Evolutionary conservation across 768 basidiomycete species (phyloP), one percentile per base, ranked within the genome.

Genomic region (Leucocoprinus leucothites): DNA sequence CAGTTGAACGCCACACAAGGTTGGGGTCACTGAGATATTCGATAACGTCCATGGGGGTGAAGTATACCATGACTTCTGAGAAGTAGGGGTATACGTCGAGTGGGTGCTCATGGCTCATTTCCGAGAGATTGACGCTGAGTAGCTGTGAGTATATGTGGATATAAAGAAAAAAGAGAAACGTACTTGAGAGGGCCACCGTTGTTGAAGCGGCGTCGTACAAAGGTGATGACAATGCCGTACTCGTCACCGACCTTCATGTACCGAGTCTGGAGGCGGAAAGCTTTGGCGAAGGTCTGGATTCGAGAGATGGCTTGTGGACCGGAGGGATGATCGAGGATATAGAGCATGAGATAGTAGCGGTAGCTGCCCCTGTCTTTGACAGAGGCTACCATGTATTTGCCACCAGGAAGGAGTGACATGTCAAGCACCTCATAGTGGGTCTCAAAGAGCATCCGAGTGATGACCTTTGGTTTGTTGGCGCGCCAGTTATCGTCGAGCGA

Each of bases 361-460:
- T 69, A 71, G 50, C 69, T 71, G 11, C 66, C 65, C 2, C 61
- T 59, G 61, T 84, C 79, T 58, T 70, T 73, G 3, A 80, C 78
- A 9, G 85, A 87, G 0, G 84, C 82, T 34, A 87, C 69, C 58
- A 88, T 77, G 58, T 84, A 85, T 60, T 82, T 85, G 18, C 87
- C 86, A 1, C 86, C 87, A 6, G 86, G 82, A 8, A 87, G 73
- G 25, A 86, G 64, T 38, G 72, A 75, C 74, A 89, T 79, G 41
- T 70, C 84, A 64, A 72, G 73, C 58, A 74, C 76, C 59, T 69
- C 69, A 64, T 67, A 74, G 62, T 70, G 69, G 0, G 69, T 61
- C 16, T 57, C 55, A 5, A 75, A 48, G 16, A 67, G 58, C 26
- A 61, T 59, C 22, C 63, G 62, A 9, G 58, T 57, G 16, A 63